Base-by-base conservation (phyloP, 768 basidiomycete species). In the Serendipita vermifera region DNA sequence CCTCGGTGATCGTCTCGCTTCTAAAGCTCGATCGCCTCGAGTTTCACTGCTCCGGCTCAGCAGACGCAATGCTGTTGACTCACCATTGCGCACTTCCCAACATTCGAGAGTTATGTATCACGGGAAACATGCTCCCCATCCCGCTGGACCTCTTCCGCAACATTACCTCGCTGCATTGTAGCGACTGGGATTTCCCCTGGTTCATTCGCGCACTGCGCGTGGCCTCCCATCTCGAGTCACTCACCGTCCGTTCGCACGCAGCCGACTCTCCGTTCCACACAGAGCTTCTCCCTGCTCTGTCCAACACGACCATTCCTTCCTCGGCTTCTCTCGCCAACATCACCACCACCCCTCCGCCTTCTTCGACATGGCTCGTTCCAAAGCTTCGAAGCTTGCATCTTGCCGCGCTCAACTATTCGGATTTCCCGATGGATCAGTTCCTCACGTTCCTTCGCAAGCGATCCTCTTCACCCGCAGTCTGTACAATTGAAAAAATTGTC, bases 121-220 rank as follows among this genome's bases (percentile, higher is more conserved):
- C 46, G 27, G 46, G 46, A 1, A 20, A 51, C 46, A 51, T 51
- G 11, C 6, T 51, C 15, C 27, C 46, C 22, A 51, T 51, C 46
- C 46, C 46, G 1, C 3, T 51, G 9, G 27, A 29, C 29, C 24
- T 51, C 22, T 51, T 51, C 29, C 9, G 24, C 9, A 51, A 51
- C 24, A 51, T 51, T 3, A 51, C 46, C 1, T 27, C 22, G 26
- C 29, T 51, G 17, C 46, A 51, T 9, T 51, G 46, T 31, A 29
- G 27, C 2, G 46, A 51, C 24, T 51, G 46, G 46, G 46, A 51
- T 7, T 51, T 51, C 29, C 46, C 46, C 7, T 51, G 46, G 46
- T 51, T 51, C 46, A 29, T 51, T 11, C 46, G 46, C 24, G 46
- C 46, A 31, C 29, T 51, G 22, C 26, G 46, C 9, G 17, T 31